Conservation (phyloP, 352 stramenopile species). For the Pythium biforme region DNA sequence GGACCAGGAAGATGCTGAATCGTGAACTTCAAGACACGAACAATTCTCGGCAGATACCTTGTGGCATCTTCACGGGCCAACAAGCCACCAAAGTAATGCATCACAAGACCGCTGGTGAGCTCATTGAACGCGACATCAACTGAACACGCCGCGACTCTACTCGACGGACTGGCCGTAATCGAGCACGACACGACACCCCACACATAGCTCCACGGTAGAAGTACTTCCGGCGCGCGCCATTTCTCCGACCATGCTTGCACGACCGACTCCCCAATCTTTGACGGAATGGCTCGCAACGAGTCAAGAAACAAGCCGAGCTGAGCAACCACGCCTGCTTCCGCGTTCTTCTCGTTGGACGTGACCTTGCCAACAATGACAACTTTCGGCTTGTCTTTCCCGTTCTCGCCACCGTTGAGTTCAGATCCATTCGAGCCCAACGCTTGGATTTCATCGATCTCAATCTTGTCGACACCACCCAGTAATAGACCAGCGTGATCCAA, state of each 20-base stretch:
- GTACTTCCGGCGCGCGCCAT: slow-evolving; percentile 30
- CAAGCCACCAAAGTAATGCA: slow-evolving; percentile 5
- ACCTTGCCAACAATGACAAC: slow-evolving; percentile 18
- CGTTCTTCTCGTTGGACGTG: slow-evolving; percentile 29
- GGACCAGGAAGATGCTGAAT: not conserved
- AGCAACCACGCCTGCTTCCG: slow-evolving; percentile 21
- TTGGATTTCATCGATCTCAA: slow-evolving; percentile 24
- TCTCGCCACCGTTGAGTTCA: not conserved
- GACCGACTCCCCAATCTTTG: slow-evolving; percentile 27
- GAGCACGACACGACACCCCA: slow-evolving; percentile 27
- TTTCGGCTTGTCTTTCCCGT: not conserved
- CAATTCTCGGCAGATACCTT: slow-evolving; percentile 4
- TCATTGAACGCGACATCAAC: slow-evolving; percentile 8
- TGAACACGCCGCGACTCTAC: not conserved
- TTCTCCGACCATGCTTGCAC: slow-evolving; percentile 45
- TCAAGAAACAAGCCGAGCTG: slow-evolving; percentile 24
- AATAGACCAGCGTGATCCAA: slow-evolving; percentile 45
- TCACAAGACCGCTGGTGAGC: slow-evolving; percentile 12
- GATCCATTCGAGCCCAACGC: not conserved
- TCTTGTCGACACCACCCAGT: slow-evolving; percentile 40
- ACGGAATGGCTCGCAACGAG: slow-evolving; percentile 10
- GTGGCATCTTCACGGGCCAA: slow-evolving; percentile 4
- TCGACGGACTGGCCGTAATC: not conserved
- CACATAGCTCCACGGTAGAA: slow-evolving; percentile 48
- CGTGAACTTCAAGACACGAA: slow-evolving; percentile 4